phyloP scores from a whole-genome alignment of 2,329 filamentous ascomycete species.

The Diaporthe sp. region DNA sequence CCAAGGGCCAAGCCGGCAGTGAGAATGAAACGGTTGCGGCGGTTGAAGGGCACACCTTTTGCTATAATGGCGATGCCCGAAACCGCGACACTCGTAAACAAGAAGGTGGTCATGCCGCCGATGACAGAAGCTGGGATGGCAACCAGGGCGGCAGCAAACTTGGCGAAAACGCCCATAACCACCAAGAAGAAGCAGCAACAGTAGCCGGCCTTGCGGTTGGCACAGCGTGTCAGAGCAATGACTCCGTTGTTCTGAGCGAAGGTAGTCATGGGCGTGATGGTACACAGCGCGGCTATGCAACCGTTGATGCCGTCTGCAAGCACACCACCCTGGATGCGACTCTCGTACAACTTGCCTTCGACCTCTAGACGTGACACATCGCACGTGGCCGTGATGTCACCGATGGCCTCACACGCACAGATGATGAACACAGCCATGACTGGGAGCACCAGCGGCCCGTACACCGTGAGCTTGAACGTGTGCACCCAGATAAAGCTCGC shows the following conservation, averaged over 20 bases:
- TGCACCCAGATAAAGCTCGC: conserved; percentile 84
- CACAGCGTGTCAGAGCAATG: conserved; percentile 84
- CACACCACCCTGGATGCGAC: conserved; percentile 82
- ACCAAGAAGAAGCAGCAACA: conserved; percentile 82
- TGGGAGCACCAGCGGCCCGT: conserved; percentile 80
- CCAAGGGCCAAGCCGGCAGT: conserved; percentile 81
- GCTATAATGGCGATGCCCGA: conserved; percentile 83
- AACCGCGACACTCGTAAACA: conserved; percentile 82
- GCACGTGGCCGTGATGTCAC: conserved; percentile 84
- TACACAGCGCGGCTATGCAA: conserved; percentile 80
- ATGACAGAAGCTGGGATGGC: conserved; percentile 78
- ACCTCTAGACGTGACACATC: conserved; percentile 84
- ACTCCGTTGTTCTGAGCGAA: conserved; percentile 91
- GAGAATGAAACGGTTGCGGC: conserved; percentile 85
- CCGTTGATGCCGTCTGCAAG: conserved; percentile 84
- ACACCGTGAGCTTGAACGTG: conserved; percentile 79
- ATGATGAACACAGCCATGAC: conserved; percentile 79
- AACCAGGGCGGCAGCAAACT: conserved; percentile 84
- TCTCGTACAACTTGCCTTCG: conserved; percentile 78
- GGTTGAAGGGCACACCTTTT: conserved; percentile 77
- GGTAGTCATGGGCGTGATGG: conserved; percentile 83
- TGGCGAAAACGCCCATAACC: conserved; percentile 85
- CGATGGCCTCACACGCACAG: conserved; percentile 83
- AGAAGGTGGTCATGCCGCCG: conserved; percentile 83
- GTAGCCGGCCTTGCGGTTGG: conserved; percentile 84